Conservation (phyloP, 495 filamentous ascomycete genomes). For the Daldinia loculata region DNA sequence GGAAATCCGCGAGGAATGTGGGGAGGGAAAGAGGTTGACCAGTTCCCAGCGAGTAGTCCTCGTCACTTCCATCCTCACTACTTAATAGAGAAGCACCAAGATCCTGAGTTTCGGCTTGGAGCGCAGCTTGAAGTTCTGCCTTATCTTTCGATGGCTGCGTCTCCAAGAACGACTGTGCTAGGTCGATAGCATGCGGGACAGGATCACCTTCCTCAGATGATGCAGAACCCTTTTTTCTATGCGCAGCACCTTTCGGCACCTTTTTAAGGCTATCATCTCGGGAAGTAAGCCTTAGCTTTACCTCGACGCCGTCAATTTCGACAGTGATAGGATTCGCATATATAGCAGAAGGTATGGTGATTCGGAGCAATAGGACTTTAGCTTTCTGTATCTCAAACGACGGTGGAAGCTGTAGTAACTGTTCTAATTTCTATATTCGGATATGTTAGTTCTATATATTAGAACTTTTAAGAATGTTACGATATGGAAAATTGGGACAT, state of each 20-base stretch:
- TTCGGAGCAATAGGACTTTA: slow-evolving; percentile 70
- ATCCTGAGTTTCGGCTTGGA: slow-evolving; percentile 72
- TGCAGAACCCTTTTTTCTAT: slow-evolving; percentile 43
- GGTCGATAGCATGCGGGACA: slow-evolving; percentile 79
- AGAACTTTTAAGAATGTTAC: slow-evolving; percentile 13
- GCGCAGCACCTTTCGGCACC: slow-evolving; percentile 37
- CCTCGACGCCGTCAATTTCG: slow-evolving; percentile 79
- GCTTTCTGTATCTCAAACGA: slow-evolving; percentile 74
- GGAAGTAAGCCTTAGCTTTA: slow-evolving; percentile 62
- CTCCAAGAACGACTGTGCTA: slow-evolving; percentile 88
- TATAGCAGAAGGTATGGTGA: slow-evolving; percentile 84
- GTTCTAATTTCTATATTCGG: slow-evolving; percentile 71
- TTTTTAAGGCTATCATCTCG: slow-evolving; percentile 41
- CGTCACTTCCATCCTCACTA: slow-evolving; percentile 69
- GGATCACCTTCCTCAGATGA: slow-evolving; percentile 47
- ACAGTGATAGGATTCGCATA: slow-evolving; percentile 79
- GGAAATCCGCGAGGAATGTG: slow-evolving; percentile 79
- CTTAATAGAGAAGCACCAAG: slow-evolving; percentile 62
- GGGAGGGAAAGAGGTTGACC: slow-evolving; percentile 80
- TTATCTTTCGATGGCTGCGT: slow-evolving; percentile 79
- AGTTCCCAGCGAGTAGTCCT: slow-evolving; percentile 74
- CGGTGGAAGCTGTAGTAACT: slow-evolving; percentile 74
- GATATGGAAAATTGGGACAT: slow-evolving; percentile 41
- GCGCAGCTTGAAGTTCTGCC: slow-evolving; percentile 76
- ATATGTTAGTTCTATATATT: slow-evolving; percentile 38